Conservation (phyloP, 371 early-diverging fungal species). For the Parasitella parasitica region DNA sequence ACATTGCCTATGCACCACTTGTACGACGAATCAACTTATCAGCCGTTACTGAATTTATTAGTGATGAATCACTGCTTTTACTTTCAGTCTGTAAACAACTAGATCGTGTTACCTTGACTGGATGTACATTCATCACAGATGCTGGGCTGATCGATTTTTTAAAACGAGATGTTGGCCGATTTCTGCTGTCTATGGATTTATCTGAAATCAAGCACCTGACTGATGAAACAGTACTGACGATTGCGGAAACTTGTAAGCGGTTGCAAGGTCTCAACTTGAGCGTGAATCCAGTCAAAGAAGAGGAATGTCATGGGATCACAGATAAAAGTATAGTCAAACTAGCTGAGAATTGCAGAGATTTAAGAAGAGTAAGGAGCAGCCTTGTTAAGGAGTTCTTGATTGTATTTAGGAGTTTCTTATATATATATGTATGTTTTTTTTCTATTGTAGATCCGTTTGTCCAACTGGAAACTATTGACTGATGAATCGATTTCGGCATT, state of each 20-base stretch:
- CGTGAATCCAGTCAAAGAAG: conserved; percentile 32
- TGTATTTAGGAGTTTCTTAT: not conserved
- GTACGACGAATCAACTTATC: conserved; percentile 66
- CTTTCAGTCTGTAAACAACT: conserved; percentile 54
- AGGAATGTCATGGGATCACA: conserved; percentile 31
- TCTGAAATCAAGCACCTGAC: conserved; percentile 40
- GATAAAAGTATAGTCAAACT: conserved; percentile 40
- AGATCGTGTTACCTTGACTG: conserved; percentile 60
- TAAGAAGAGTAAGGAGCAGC: conserved; percentile 42
- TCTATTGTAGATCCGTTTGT: conserved; percentile 57
- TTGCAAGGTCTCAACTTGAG: conserved; percentile 50
- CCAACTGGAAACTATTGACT: conserved; percentile 52
- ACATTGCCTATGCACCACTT: conserved; percentile 51
- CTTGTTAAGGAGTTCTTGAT: not conserved
- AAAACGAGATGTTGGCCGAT: conserved; percentile 18
- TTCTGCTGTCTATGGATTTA: conserved; percentile 44
- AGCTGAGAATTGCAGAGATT: conserved; percentile 34
- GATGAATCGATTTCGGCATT: conserved; percentile 53
- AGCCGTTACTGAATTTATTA: conserved; percentile 44
- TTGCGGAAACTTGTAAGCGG: conserved; percentile 38
- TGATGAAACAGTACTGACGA: conserved; percentile 31
- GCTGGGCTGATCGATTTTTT: conserved; percentile 45
- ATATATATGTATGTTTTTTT: conserved; percentile 5
- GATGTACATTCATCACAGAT: conserved; percentile 50
- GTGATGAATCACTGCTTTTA: conserved; percentile 36